These are phyloP conservation scores for Pseudovirgaria hyperparasitica DNA, from an alignment of 2,329 filamentous ascomycete genomes.

Conservation along the genomic window DNA sequence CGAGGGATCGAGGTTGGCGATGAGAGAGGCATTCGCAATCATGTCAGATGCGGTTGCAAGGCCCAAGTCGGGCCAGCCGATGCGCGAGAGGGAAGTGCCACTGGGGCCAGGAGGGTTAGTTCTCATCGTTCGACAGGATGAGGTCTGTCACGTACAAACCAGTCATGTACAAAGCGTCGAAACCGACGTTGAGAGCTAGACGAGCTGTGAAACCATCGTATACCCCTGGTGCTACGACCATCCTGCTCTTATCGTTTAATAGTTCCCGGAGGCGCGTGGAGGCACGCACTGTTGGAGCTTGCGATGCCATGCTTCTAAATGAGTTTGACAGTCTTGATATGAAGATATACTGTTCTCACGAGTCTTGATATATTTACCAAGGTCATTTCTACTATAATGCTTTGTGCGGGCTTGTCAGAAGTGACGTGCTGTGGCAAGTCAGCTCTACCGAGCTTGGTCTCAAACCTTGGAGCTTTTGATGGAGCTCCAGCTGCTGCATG, in stretches of 20 bases:
- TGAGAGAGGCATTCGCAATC: slow-evolving; percentile 50
- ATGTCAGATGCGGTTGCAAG: slow-evolving; percentile 51
- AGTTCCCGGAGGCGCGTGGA: slow-evolving; percentile 12
- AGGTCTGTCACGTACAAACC: slow-evolving; percentile 7
- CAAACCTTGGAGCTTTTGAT: no score
- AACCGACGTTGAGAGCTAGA: slow-evolving; percentile 49
- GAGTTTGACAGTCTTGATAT: no score
- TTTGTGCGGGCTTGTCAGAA: no score
- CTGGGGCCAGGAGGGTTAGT: slow-evolving; percentile 41
- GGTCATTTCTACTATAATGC: no score
- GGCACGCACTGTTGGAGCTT: no score
- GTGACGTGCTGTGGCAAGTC: no score
- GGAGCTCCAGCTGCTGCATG: no score
- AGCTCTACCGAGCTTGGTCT: no score
- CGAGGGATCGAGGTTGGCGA: slow-evolving; percentile 43
- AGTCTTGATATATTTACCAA: no score
- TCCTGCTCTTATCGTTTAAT: slow-evolving; percentile 18
- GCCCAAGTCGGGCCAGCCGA: slow-evolving; percentile 52
- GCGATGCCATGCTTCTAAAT: no score
- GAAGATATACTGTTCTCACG: no score
- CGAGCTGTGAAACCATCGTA: slow-evolving; percentile 56
- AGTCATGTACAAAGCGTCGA: slow-evolving; percentile 57
- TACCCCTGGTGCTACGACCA: slow-evolving; percentile 50
- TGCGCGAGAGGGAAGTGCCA: slow-evolving; percentile 46
- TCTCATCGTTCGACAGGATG: neutral